These are phyloP conservation scores for Candida sithepensis DNA, from an alignment of 805 yeast species.

Conservation along the genomic window DNA sequence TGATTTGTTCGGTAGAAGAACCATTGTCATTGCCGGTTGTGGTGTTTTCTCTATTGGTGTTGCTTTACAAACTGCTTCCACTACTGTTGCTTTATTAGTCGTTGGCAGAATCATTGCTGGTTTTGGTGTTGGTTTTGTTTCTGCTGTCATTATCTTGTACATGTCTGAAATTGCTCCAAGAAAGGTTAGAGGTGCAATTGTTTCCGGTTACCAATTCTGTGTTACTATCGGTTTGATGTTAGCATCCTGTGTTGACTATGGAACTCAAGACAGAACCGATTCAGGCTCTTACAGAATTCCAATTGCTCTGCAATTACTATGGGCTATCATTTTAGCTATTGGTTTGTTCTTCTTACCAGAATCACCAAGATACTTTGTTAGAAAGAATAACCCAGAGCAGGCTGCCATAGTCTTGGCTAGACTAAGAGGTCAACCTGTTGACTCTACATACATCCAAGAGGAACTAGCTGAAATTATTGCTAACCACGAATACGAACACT, in stretches of 20 bases:
- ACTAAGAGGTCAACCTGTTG: constrained; percentile 49
- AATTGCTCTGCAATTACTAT: constrained; percentile 64
- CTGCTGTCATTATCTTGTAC: constrained; percentile 75
- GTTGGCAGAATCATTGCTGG: constrained; percentile 77
- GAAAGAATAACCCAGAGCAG: constrained; percentile 49
- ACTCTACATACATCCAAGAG: constrained; percentile 43
- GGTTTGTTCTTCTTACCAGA: constrained; percentile 73
- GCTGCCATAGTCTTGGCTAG: constrained; percentile 55
- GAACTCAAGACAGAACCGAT: constrained; percentile 49
- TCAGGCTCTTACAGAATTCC: constrained; percentile 72
- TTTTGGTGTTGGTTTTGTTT: constrained; percentile 71
- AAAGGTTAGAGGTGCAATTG: constrained; percentile 75
- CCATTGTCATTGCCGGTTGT: constrained; percentile 42
- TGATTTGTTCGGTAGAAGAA: constrained; percentile 44
- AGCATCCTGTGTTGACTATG: constrained; percentile 70
- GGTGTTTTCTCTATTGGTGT: constrained; percentile 46
- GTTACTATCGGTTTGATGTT: constrained; percentile 69
- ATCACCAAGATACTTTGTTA: constrained; percentile 68
- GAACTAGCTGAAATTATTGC: constrained; percentile 51
- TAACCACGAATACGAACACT: constrained; percentile 44
- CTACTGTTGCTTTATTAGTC: constrained; percentile 46
- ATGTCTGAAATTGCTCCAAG: constrained; percentile 78
- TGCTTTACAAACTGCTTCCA: constrained; percentile 42
- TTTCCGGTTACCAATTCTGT: constrained; percentile 62
- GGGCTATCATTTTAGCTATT: constrained; percentile 58